Conservation (phyloP, 129 eudicot species). For the Flaveria bidentis region DNA sequence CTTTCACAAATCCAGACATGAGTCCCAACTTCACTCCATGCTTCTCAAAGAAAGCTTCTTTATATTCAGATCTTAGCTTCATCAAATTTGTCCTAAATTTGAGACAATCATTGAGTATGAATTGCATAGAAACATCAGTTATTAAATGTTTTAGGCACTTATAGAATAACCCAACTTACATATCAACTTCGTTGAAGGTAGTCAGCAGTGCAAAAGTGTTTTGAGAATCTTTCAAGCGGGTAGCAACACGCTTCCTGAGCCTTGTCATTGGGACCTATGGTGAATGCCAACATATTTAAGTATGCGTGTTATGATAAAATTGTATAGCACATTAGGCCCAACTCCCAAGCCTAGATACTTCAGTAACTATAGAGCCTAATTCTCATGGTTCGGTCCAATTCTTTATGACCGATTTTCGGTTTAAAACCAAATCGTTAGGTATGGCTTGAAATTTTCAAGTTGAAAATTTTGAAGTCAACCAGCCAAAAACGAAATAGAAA, state of each 20-base stretch:
- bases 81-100: slow-evolving; percentile 7
- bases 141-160: background rate
- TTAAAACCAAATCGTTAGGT: no score
- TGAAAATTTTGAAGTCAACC: no score
- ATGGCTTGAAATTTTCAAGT: no score
- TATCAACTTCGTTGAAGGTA: slow-evolving; percentile 63
- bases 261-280: slow-evolving; percentile 69
- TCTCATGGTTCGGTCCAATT: no score
- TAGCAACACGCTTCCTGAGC: slow-evolving; percentile 63
- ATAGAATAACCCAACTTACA: slow-evolving; percentile 38
- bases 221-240: slow-evolving; percentile 64
- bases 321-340: background rate
- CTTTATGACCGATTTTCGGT: no score
- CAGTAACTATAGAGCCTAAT: background rate
- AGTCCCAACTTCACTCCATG: slow-evolving; percentile 72
- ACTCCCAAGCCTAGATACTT: background rate
- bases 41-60: slow-evolving; percentile 63
- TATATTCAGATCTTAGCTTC: slow-evolving; percentile 47
- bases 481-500: no score
- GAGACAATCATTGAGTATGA: background rate
- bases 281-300: background rate
- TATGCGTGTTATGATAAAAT: no score
- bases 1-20: slow-evolving; percentile 71
- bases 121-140: background rate
- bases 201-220: slow-evolving; percentile 66